A percentile compares a stretch with the other conserved stretches of the same genome.
Evolutionary conservation across 306 rosid species (phyloP).

Genomic region (Bauhinia variegata): DNA sequence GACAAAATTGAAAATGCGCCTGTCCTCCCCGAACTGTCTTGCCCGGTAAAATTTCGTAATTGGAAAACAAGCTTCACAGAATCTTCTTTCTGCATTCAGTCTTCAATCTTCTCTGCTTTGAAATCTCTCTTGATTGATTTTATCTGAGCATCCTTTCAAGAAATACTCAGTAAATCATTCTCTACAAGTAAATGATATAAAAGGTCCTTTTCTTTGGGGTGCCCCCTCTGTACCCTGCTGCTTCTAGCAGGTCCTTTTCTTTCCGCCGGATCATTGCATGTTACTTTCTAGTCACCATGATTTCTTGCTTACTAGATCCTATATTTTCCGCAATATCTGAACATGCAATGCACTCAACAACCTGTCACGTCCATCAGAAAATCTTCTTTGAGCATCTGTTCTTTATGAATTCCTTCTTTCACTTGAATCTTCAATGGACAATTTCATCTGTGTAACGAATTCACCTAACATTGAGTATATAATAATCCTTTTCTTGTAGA

Average conservation of each 20-base stretch:
- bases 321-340: conserved; percentile 24
- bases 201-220: background rate
- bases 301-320: conserved; percentile 13
- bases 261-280: conserved; percentile 26
- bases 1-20: too few species aligned
- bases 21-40: background rate
- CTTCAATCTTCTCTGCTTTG: conserved; percentile 18
- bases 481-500: conserved; percentile 53
- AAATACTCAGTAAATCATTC: conserved; percentile 6
- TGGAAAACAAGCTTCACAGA: conserved; percentile 21
- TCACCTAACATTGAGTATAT: conserved; percentile 61
- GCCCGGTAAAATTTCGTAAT: conserved; percentile 1
- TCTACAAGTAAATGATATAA: conserved; percentile 13
- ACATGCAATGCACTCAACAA: conserved; percentile 5
- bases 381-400: conserved; percentile 3
- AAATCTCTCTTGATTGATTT: conserved; percentile 9
- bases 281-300: background rate
- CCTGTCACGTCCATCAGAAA: background rate
- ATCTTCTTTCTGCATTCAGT: conserved; percentile 19
- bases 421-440: conserved; percentile 31
- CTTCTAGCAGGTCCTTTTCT: conserved; percentile 18
- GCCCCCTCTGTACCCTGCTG: conserved; percentile 13
- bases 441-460: conserved; percentile 51
- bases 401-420: conserved; percentile 15
- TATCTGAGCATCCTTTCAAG: conserved; percentile 6